Conservation (phyloP, 2,329 filamentous ascomycete genomes). For the Phialophora verrucosa region DNA sequence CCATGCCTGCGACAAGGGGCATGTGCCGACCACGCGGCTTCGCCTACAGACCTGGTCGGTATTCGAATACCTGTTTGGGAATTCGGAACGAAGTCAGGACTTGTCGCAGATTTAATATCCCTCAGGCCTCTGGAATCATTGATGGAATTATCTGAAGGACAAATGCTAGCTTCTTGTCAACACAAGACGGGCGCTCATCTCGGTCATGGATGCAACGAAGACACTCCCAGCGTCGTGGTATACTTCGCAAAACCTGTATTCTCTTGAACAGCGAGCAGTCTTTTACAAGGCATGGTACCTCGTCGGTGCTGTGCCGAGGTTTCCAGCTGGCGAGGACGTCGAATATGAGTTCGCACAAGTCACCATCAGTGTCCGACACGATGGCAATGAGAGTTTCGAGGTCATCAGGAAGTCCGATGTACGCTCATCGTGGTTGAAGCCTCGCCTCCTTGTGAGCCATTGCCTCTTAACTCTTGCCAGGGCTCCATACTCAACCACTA, state of each 20-base stretch:
- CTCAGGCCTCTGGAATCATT: background rate
- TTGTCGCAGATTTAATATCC: conserved; percentile 6
- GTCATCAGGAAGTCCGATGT: conserved; percentile 35
- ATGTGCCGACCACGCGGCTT: background rate
- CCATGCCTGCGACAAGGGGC: background rate
- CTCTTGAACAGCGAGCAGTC: conserved; percentile 57
- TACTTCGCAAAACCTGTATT: conserved; percentile 55
- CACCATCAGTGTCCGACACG: conserved; percentile 25
- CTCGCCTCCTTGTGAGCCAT: background rate
- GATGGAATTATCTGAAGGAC: background rate
- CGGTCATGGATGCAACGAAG: conserved; percentile 33
- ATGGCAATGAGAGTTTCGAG: conserved; percentile 34
- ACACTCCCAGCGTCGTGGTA: conserved; percentile 63
- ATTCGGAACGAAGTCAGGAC: conserved; percentile 2
- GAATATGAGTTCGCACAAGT: conserved; percentile 56
- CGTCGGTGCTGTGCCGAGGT: conserved; percentile 59
- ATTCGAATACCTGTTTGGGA: conserved; percentile 33
- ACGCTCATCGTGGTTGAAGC: conserved; percentile 13
- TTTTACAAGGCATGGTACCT: conserved; percentile 62
- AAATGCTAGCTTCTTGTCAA: background rate
- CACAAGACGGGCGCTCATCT: background rate
- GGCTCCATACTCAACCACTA: conserved; percentile 45
- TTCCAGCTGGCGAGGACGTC: conserved; percentile 50
- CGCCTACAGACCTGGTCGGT: conserved; percentile 21
- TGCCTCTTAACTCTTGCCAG: conserved; percentile 31